Conservation (phyloP, 305 asterid species). For the Fraxinus sp. region DNA sequence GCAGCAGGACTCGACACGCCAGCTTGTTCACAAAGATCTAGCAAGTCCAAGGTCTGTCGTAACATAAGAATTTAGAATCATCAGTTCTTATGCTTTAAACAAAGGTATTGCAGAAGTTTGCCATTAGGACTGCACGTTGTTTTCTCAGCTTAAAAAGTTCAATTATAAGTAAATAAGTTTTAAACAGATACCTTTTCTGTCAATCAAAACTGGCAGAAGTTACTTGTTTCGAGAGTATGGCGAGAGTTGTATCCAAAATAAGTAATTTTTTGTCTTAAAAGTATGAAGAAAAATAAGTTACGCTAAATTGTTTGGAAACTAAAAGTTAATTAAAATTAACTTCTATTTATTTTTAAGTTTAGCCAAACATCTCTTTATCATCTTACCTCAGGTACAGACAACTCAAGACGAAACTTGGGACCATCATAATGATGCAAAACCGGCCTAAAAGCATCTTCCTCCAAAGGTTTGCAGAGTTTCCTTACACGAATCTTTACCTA, state of each 20-base stretch:
- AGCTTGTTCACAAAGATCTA: constrained; percentile 90
- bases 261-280: background rate
- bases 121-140: background rate
- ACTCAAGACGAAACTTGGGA: constrained; percentile 96
- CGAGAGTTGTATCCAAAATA: background rate
- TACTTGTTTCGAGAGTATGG: background rate
- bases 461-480: constrained; percentile 81
- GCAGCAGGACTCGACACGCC: constrained; percentile 38
- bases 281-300: background rate
- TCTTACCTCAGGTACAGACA: constrained; percentile 89
- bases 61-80: background rate
- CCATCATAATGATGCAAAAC: constrained; percentile 97
- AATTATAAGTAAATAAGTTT: background rate
- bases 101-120: background rate
- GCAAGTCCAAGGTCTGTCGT: constrained; percentile 79
- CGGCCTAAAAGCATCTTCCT: constrained; percentile 96
- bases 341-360: background rate
- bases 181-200: background rate
- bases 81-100: background rate
- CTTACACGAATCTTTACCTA: constrained; percentile 77
- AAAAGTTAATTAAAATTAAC: background rate
- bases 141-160: background rate
- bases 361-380: background rate
- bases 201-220: background rate
- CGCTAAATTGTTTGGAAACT: background rate